These are phyloP conservation scores for Leccinum insolens DNA, from an alignment of 1,284 basidiomycete species.

Conservation along the genomic window DNA sequence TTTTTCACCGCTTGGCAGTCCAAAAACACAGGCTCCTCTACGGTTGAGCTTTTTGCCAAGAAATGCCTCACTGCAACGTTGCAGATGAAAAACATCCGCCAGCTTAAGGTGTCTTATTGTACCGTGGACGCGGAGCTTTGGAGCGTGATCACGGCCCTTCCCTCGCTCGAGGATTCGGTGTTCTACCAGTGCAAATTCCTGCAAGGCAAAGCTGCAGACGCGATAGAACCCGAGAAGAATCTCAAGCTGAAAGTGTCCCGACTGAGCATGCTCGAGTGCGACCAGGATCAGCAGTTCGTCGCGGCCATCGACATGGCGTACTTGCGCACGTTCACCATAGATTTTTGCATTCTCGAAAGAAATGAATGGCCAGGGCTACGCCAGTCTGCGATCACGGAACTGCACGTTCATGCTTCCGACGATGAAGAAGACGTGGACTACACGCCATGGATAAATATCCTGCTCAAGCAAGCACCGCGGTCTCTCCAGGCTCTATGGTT, in stretches of 20 bases:
- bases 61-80: too few relatives aligned
- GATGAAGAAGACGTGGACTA: not conserved
- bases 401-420: not conserved
- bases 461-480: not conserved
- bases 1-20: fast-evolving
- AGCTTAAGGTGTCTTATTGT: fast-evolving
- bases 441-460: not conserved
- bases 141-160: not conserved
- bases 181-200: not conserved
- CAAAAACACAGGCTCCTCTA: not conserved
- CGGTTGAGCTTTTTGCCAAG: not conserved
- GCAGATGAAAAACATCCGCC: too few relatives aligned
- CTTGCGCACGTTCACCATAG: not conserved
- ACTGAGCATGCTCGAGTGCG: not conserved
- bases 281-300: not conserved
- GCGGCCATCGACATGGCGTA: not conserved
- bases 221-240: not conserved
- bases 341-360: not conserved
- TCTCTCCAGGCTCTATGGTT: not conserved
- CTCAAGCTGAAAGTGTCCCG: not conserved
- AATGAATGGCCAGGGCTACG: not conserved
- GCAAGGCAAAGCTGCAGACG: not conserved
- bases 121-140: not conserved
- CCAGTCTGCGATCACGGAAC: not conserved
- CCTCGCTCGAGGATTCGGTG: not conserved